Evolutionary conservation across 2,329 filamentous ascomycete genomes (phyloP).

Genomic region (Fusarium humuli): DNA sequence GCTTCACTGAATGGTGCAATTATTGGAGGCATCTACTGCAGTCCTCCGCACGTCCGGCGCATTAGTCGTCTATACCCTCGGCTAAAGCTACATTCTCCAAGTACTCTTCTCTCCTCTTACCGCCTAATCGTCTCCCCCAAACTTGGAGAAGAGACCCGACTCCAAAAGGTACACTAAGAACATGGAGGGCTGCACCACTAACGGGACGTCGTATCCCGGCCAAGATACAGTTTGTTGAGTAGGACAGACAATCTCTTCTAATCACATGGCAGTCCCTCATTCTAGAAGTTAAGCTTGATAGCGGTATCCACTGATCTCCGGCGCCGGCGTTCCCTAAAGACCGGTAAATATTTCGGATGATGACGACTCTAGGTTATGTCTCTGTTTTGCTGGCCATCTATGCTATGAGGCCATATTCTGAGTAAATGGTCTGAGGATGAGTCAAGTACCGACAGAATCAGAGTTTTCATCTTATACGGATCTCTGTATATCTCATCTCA

Average conservation of each 20-base stretch:
- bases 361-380: neutral
- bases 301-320: conserved; percentile 28
- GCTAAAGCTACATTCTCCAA: conserved; percentile 37
- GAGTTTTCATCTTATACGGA: conserved; percentile 15
- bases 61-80: conserved; percentile 22
- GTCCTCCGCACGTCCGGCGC: conserved; percentile 34
- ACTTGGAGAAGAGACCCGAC: conserved; percentile 22
- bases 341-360: conserved; percentile 2
- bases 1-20: conserved; percentile 2
- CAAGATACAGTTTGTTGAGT: conserved; percentile 26
- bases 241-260: conserved; percentile 8
- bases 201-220: conserved; percentile 17
- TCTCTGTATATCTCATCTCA: conserved; percentile 6
- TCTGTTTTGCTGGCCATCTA: neutral
- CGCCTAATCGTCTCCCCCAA: conserved; percentile 3
- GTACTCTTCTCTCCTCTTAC: conserved; percentile 21
- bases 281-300: conserved; percentile 34
- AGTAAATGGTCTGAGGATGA: conserved; percentile 29
- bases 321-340: conserved; percentile 2
- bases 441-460: conserved; percentile 35
- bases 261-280: conserved; percentile 33
- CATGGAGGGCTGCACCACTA: conserved; percentile 29
- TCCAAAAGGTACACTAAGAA: conserved; percentile 4
- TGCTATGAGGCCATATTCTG: conserved; percentile 21
- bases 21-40: conserved; percentile 1